Base-by-base conservation (phyloP, 2,329 filamentous ascomycete genomes). In the Claviceps fusiformis region DNA sequence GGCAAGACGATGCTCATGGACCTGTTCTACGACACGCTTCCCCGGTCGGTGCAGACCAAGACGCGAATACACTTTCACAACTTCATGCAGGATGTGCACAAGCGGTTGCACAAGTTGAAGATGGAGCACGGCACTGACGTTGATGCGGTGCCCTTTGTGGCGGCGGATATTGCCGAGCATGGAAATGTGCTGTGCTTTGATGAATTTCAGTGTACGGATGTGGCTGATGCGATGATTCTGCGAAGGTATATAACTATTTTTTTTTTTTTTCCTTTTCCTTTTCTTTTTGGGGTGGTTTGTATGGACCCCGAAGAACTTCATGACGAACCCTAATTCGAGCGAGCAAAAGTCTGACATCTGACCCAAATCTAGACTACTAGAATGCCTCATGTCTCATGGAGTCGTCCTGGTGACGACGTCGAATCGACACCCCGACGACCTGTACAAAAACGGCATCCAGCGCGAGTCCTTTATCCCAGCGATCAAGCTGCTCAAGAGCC, bases 1-100 rank as follows among this genome's bases (percentile, higher is more conserved):
- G 93, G 93, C 59, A 98, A 98, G 77, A 98, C 93, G 2, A 98
- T 98, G 93, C 77, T 98, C 66, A 98, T 98, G 93, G 92, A 98
- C 67, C 76, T 98, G 52, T 96, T 97, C 70, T 95, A 91, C 73
- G 91, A 97, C 60, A 96, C 92, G 0, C 75, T 97, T 27, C 93
- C 93, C 0, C 68, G 75, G 17, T 85, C 86, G 57, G 90, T 97
- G 60, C 79, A 77, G 56, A 82, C 83, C 37, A 96, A 95, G 74
- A 95, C 86, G 50, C 80, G 93, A 50, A 96, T 98, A 65, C 93
- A 98, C 74, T 98, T 98, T 71, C 90, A 97, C 75, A 95, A 95
- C 69, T 98, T 98, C 75, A 98, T 98, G 93, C 93, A 97, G 70
- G 88, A 95, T 69, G 86, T 97, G 51, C 93, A 98, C 73, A 89